Evolutionary conservation across 2,329 filamentous ascomycete species (phyloP).

Genomic region (Plectosphaerella cucumerina): DNA sequence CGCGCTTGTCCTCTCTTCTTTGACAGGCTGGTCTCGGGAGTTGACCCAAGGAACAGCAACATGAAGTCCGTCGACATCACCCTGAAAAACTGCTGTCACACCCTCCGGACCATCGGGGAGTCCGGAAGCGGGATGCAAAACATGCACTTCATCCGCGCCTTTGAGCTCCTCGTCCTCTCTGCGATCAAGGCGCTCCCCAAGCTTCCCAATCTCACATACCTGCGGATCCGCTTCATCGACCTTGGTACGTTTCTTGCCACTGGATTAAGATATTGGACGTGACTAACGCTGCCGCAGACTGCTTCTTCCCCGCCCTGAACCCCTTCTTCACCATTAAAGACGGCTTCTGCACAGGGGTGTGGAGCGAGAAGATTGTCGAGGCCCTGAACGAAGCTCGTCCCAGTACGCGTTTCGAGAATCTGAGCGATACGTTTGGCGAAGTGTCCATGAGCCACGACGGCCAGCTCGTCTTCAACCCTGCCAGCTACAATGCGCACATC

Average conservation of each 20-base stretch:
- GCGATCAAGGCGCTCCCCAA: slow-evolving; percentile 57
- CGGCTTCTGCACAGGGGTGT: slow-evolving; percentile 62
- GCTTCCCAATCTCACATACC: slow-evolving; percentile 55
- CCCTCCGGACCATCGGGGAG: slow-evolving; percentile 51
- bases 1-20: slow-evolving; percentile 69
- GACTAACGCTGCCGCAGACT: slow-evolving; percentile 42
- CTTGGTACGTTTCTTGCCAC: slow-evolving; percentile 43
- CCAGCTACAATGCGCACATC: slow-evolving; percentile 40
- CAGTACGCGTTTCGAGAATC: slow-evolving; percentile 52
- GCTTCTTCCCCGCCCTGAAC: slow-evolving; percentile 65
- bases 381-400: slow-evolving; percentile 58
- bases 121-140: slow-evolving; percentile 67
- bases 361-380: slow-evolving; percentile 64
- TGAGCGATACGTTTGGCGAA: slow-evolving; percentile 61
- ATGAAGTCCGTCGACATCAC: slow-evolving; percentile 67
- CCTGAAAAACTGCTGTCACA: slow-evolving; percentile 70
- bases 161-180: slow-evolving; percentile 63
- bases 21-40: slow-evolving; percentile 46
- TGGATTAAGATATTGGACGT: slow-evolving; percentile 7
- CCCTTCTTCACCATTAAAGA: slow-evolving; percentile 65
- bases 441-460: slow-evolving; percentile 56
- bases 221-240: slow-evolving; percentile 73
- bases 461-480: slow-evolving; percentile 49
- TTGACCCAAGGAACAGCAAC: slow-evolving; percentile 41
- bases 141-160: slow-evolving; percentile 66